Base-by-base conservation (phyloP, 2,329 filamentous ascomycete genomes). In the Colletotrichum limetticola region DNA sequence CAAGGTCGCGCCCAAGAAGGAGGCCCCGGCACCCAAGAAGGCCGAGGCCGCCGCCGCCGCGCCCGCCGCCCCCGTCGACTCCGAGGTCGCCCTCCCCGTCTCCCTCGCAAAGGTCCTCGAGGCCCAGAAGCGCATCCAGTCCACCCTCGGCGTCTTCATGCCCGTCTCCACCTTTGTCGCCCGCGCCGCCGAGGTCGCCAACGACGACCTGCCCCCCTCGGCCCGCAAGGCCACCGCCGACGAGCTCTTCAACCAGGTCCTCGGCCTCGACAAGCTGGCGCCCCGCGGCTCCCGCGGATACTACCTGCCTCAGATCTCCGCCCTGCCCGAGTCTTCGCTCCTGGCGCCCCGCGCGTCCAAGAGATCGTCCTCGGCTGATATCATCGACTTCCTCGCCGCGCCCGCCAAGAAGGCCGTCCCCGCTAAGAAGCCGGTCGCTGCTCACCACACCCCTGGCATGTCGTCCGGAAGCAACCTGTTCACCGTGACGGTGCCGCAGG, bases 221-320 rank as follows among this genome's bases (percentile, higher is more conserved):
- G 86, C 86, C 74, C 87, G 89, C 58, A 88, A 91, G 79, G 92
- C 93, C 16, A 92, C 93, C 0, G 86, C 93, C 46, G 90, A 95
- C 79, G 95, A 97, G 81, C 90, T 99, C 14, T 98, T 98, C 84
- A 92, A 98, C 80, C 91, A 96, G 78, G 88, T 98, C 16, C 89
- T 99, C 8, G 96, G 95, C 11, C 85, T 95, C 24, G 84, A 89
- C 79, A 85, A 82, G 75, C 78, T 83, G 32, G 80, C 82, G 76
- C 63, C 82, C 74, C 81, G 81, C 78, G 77, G 76, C 9, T 86
- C 90, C 80, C 81, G 90, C 81, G 84, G 95, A 85, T 75, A 86
- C 85, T 88, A 97, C 89, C 81, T 90, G 11, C 95, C 95, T 1
- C 91, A 95, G 79, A 90, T 98, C 77, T 85, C 86, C 9, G 88